Percentiles rank a stretch among this genome's conserved stretches.
Conservation (phyloP, 768 basidiomycete genomes). For the Trametes cubensis region DNA sequence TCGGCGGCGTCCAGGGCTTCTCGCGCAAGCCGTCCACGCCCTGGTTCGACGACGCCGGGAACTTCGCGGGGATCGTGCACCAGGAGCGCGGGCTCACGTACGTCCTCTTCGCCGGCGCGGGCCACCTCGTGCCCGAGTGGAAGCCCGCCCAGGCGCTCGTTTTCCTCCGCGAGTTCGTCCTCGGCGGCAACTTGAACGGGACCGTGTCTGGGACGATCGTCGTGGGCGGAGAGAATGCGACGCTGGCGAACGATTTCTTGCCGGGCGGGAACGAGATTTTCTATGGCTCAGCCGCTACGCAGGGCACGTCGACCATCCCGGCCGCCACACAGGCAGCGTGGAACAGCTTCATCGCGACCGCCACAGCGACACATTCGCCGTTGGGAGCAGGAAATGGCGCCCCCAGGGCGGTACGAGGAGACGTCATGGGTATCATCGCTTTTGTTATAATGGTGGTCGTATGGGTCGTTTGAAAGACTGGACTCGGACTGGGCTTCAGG, state of each 20-base stretch:
- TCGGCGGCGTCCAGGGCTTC: slow-evolving; percentile 79
- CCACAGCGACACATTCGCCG: slow-evolving; percentile 19
- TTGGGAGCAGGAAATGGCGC: not conserved
- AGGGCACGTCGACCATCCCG: slow-evolving; percentile 33
- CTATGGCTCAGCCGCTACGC: slow-evolving; percentile 45
- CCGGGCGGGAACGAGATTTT: slow-evolving; percentile 59
- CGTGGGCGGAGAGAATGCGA: slow-evolving; percentile 53
- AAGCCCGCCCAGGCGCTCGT: slow-evolving; percentile 58
- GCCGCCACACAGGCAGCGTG: slow-evolving; percentile 36
- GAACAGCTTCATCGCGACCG: slow-evolving; percentile 35
- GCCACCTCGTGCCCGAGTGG: slow-evolving; percentile 42
- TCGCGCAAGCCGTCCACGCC: slow-evolving; percentile 67
- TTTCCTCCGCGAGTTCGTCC: slow-evolving; percentile 66
- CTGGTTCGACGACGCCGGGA: slow-evolving; percentile 61
- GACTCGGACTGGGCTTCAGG: no score
- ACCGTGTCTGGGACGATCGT: slow-evolving; percentile 48
- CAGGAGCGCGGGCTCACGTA: slow-evolving; percentile 67
- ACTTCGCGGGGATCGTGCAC: slow-evolving; percentile 69
- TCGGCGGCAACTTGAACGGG: slow-evolving; percentile 63
- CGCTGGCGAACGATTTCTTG: slow-evolving; percentile 48
- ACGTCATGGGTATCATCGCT: not conserved
- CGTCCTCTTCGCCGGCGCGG: slow-evolving; percentile 41
- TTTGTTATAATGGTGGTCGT: not conserved
- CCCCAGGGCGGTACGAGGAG: not conserved
- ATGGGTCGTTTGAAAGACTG: not conserved